Conservation (phyloP, 306 rosid species). For the Pyrus pyrifolia region DNA sequence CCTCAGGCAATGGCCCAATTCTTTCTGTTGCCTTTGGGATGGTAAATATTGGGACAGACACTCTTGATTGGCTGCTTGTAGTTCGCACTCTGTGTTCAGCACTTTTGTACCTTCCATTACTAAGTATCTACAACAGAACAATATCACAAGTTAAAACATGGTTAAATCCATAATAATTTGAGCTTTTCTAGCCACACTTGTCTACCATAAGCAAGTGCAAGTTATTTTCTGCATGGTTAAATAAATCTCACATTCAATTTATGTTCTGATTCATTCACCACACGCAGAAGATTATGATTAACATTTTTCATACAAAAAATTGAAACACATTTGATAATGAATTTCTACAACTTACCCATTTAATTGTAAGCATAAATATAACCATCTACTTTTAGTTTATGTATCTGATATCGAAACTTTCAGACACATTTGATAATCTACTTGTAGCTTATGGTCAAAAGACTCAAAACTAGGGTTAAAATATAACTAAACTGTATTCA, state of each 20-base stretch:
- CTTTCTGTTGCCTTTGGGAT: constrained; percentile 19
- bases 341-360: background rate
- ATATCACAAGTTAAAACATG: background rate
- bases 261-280: background rate
- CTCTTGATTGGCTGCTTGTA: constrained; percentile 43
- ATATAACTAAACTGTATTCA: background rate
- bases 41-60: constrained; percentile 44
- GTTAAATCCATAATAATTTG: background rate
- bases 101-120: constrained; percentile 61
- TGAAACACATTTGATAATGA: background rate
- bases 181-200: background rate
- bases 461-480: background rate
- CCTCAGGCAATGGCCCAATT: constrained; percentile 42
- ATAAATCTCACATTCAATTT: background rate
- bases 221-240: background rate
- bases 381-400: background rate
- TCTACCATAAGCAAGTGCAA: background rate
- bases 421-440: too few relatives aligned
- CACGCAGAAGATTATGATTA: background rate
- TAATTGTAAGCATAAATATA: background rate
- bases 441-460: too few relatives aligned
- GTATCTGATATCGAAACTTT: background rate
- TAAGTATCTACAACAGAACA: constrained; percentile 28
- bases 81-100: constrained; percentile 54
- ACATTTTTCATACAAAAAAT: background rate